These are phyloP conservation scores for Papiliotrema flavescens DNA, from an alignment of 1,284 basidiomycete genomes.

Conservation along the genomic window DNA sequence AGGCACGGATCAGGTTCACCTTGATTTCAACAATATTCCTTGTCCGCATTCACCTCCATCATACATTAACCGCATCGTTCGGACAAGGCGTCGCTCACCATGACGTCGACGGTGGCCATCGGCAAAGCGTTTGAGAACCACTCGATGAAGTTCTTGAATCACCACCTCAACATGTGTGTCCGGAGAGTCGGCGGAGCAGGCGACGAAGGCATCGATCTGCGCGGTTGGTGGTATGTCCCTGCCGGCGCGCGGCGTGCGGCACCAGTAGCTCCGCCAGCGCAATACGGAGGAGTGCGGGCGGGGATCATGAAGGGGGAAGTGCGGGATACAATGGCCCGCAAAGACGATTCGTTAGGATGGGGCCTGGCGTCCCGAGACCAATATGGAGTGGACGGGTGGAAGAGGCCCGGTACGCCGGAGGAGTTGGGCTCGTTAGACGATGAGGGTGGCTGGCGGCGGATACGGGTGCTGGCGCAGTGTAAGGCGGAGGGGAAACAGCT, in stretches of 20 bases:
- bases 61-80: too few relatives aligned
- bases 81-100: neutral
- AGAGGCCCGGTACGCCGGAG: neutral
- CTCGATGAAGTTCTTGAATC: slow-evolving; percentile 60
- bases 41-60: neutral
- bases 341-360: neutral
- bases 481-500: slow-evolving; percentile 79
- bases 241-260: neutral
- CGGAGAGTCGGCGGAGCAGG: slow-evolving; percentile 66
- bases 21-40: neutral
- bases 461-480: slow-evolving; percentile 82
- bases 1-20: too few relatives aligned
- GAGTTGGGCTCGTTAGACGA: neutral
- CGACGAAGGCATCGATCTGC: slow-evolving; percentile 83
- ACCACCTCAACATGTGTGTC: slow-evolving; percentile 72
- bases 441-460: slow-evolving; percentile 37
- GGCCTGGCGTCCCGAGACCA: neutral
- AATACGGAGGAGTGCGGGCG: neutral
- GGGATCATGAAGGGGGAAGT: neutral
- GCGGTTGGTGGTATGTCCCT: slow-evolving; percentile 89
- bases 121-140: slow-evolving; percentile 74
- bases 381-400: neutral
- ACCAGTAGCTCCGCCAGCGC: neutral
- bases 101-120: slow-evolving; percentile 54
- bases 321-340: neutral